phyloP scores from a whole-genome alignment of 1,284 basidiomycete species.

The Ustilago loliicola region DNA sequence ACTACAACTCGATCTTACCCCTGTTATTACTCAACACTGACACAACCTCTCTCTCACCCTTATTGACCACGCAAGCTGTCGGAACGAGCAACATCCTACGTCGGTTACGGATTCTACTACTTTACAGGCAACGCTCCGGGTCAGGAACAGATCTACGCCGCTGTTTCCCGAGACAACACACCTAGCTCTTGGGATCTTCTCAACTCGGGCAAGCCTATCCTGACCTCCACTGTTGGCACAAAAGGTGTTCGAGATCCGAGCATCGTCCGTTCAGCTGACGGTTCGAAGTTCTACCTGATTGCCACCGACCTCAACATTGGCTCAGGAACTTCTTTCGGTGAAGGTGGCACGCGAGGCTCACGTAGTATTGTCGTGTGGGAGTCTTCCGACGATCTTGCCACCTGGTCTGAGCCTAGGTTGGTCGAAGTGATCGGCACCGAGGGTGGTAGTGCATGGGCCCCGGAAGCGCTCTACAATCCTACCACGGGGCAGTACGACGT shows the following conservation, averaged over 20 bases:
- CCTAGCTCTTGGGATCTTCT: slow-evolving; percentile 24
- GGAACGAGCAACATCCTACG: slow-evolving; percentile 4
- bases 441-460: slow-evolving; percentile 29
- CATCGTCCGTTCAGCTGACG: slow-evolving; percentile 20
- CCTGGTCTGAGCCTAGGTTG: slow-evolving; percentile 14
- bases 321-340: slow-evolving; percentile 18
- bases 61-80: neutral
- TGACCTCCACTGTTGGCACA: slow-evolving; percentile 26
- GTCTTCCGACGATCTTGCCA: slow-evolving; percentile 9
- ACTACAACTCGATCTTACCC: too few species aligned
- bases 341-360: slow-evolving; percentile 6
- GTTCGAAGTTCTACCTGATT: slow-evolving; percentile 22
- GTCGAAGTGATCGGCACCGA: slow-evolving; percentile 6
- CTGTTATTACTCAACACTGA: too few species aligned
- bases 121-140: slow-evolving; percentile 25
- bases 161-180: slow-evolving; percentile 19
- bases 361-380: slow-evolving; percentile 30
- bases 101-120: slow-evolving; percentile 35
- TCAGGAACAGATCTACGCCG: slow-evolving; percentile 27
- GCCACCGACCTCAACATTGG: slow-evolving; percentile 30
- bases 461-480: slow-evolving; percentile 28
- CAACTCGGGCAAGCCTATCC: slow-evolving; percentile 23
- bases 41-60: too few species aligned
- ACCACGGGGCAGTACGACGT: slow-evolving; percentile 19
- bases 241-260: slow-evolving; percentile 20